A percentile compares a stretch with the other conserved stretches of the same genome.
Evolutionary conservation across 345 rosid genomes (phyloP).

Genomic region (Isatis tinctoria): DNA sequence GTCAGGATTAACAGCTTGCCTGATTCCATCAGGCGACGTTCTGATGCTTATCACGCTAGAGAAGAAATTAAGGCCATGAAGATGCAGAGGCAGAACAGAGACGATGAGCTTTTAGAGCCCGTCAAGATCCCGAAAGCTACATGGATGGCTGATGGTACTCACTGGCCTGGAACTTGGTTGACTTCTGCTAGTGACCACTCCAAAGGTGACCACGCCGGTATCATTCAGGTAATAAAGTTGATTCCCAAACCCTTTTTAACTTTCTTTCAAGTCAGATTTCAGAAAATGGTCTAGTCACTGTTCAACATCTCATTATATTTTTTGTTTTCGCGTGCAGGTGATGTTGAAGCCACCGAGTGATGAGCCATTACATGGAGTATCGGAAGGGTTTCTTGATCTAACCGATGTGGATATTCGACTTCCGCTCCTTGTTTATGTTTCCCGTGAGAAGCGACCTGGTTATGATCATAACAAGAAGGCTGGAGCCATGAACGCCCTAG

Average conservation of each 20-base stretch:
- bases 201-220: constrained; percentile 86
- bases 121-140: constrained; percentile 93
- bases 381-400: constrained; percentile 64
- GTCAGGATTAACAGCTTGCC: constrained; percentile 89
- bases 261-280: neutral
- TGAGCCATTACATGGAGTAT: constrained; percentile 67
- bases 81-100: constrained; percentile 72
- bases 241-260: neutral
- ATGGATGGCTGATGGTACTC: constrained; percentile 99
- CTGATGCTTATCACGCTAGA: constrained; percentile 94
- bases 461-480: constrained; percentile 99
- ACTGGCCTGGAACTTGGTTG: constrained; percentile 99
- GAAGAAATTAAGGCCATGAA: constrained; percentile 98
- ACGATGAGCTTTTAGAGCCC: constrained; percentile 60
- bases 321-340: constrained; percentile 46
- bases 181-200: constrained; percentile 66
- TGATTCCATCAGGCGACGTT: constrained; percentile 90
- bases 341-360: constrained; percentile 98
- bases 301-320: neutral
- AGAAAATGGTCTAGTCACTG: neutral
- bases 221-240: constrained; percentile 65
- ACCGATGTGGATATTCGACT: constrained; percentile 92
- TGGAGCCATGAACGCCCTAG: constrained; percentile 98
- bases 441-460: constrained; percentile 98
- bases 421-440: constrained; percentile 92